Evolutionary conservation across 1,284 basidiomycete species (phyloP).

Genomic region (Apiotrichum akiyoshidainum): DNA sequence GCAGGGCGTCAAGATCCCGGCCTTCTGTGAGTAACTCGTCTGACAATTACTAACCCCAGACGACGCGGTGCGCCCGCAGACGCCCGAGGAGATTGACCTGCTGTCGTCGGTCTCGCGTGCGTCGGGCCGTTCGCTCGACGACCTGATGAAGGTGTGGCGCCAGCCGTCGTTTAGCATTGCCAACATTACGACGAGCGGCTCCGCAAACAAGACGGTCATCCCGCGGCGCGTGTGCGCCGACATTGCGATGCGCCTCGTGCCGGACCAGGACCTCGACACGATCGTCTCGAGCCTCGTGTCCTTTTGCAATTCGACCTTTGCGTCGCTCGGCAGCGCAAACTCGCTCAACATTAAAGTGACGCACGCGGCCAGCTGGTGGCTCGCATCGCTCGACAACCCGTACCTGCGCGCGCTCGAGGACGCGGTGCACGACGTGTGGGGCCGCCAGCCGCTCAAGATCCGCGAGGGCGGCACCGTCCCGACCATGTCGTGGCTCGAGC

Average conservation of each 20-base stretch:
- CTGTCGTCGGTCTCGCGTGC: slow-evolving; percentile 64
- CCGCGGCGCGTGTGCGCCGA: slow-evolving; percentile 74
- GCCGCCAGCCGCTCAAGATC: slow-evolving; percentile 75
- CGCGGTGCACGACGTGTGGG: slow-evolving; percentile 82
- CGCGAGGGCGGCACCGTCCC: slow-evolving; percentile 89
- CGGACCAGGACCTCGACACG: slow-evolving; percentile 73
- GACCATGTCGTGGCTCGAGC: slow-evolving; percentile 86
- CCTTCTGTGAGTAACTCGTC: slow-evolving; percentile 66
- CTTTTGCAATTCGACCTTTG: slow-evolving; percentile 64
- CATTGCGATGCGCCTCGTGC: slow-evolving; percentile 85
- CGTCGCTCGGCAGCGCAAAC: slow-evolving; percentile 65
- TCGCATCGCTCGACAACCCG: slow-evolving; percentile 73
- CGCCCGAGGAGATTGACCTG: slow-evolving; percentile 63
- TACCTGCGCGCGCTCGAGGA: slow-evolving; percentile 81
- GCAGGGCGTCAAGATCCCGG: slow-evolving; percentile 67
- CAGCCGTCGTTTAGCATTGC: slow-evolving; percentile 47
- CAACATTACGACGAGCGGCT: slow-evolving; percentile 39
- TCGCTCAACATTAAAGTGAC: slow-evolving; percentile 70
- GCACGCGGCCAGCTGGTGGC: slow-evolving; percentile 92
- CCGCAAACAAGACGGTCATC: slow-evolving; percentile 67
- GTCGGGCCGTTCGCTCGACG: slow-evolving; percentile 63
- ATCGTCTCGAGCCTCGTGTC: slow-evolving; percentile 64
- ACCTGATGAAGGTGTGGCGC: slow-evolving; percentile 72
- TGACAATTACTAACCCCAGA: slow-evolving; percentile 55
- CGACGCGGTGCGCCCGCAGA: slow-evolving; percentile 66